Evolutionary conservation across 2,329 filamentous ascomycete genomes (phyloP).

Genomic region (Ustulina deusta): DNA sequence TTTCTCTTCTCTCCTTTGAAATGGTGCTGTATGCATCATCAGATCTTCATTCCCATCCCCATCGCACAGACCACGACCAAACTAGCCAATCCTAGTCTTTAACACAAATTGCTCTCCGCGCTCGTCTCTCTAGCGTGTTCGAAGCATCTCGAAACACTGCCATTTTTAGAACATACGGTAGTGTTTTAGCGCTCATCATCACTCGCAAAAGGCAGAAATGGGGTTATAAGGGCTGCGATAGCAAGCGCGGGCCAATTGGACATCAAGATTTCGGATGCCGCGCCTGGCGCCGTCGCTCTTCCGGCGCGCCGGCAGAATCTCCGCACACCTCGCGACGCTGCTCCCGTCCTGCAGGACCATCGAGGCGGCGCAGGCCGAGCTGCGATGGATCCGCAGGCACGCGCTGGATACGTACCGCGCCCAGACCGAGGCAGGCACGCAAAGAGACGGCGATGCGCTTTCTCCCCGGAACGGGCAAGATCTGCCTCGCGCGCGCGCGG

Average conservation of each 20-base stretch:
- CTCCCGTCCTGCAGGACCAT: constrained; percentile 67
- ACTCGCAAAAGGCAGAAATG: not conserved
- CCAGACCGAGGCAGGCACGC: not conserved
- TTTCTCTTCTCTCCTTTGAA: not conserved
- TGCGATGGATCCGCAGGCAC: constrained; percentile 78
- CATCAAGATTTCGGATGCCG: constrained; percentile 61
- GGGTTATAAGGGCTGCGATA: not conserved
- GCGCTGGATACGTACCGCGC: constrained; percentile 48
- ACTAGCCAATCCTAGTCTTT: constrained; percentile 5
- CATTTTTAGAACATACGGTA: not conserved
- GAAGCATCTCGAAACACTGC: not conserved
- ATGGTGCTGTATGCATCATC: not conserved
- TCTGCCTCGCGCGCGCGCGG: not conserved
- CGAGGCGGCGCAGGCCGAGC: constrained; percentile 72
- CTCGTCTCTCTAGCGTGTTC: too few species aligned
- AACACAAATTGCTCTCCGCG: not conserved
- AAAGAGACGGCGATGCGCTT: not conserved
- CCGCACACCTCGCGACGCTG: constrained; percentile 69
- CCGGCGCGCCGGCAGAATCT: constrained; percentile 64
- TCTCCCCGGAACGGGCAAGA: not conserved
- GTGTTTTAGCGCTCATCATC: not conserved
- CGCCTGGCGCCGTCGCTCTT: constrained; percentile 71
- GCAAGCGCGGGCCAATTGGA: not conserved
- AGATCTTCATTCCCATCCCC: not conserved
- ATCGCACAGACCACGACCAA: constrained; percentile 29